Conservation (phyloP, 306 rosid species). For the Potentilla sterilis region DNA sequence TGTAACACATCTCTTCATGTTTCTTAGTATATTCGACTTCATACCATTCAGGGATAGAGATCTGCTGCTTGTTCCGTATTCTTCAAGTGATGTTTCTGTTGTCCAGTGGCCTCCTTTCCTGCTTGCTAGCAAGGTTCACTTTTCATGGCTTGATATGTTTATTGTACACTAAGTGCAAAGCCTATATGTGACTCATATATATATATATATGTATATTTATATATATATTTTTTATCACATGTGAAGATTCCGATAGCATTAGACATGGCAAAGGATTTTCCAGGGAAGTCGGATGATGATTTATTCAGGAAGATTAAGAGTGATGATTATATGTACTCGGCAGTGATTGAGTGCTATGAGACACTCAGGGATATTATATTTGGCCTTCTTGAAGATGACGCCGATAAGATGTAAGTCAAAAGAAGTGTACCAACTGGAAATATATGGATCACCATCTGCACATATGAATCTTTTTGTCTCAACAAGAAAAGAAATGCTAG, state of each 20-base stretch:
- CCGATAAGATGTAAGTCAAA: slow-evolving; percentile 59
- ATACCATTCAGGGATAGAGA: slow-evolving; percentile 71
- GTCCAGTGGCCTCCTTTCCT: slow-evolving; percentile 99
- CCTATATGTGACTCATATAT: neutral
- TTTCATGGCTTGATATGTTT: slow-evolving; percentile 26
- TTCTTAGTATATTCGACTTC: slow-evolving; percentile 35
- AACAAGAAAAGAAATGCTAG: neutral
- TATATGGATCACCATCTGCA: neutral
- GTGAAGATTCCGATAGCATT: slow-evolving; percentile 94
- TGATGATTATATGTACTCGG: slow-evolving; percentile 79
- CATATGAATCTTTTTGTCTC: neutral
- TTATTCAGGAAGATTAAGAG: slow-evolving; percentile 65
- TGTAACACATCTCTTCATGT: slow-evolving; percentile 23
- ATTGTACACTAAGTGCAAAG: neutral
- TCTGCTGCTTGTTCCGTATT: slow-evolving; percentile 80
- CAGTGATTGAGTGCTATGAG: slow-evolving; percentile 91
- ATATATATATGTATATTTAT: too few species aligned
- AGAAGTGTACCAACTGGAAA: slow-evolving; percentile 17
- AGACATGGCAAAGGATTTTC: slow-evolving; percentile 95
- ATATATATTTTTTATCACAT: slow-evolving; percentile 31
- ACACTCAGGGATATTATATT: slow-evolving; percentile 59
- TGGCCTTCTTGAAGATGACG: slow-evolving; percentile 49
- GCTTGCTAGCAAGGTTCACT: slow-evolving; percentile 91
- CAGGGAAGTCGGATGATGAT: slow-evolving; percentile 68
- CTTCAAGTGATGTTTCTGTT: slow-evolving; percentile 54